Conservation (phyloP, 2,329 filamentous ascomycete genomes). For the Berkeleyomyces basicola region DNA sequence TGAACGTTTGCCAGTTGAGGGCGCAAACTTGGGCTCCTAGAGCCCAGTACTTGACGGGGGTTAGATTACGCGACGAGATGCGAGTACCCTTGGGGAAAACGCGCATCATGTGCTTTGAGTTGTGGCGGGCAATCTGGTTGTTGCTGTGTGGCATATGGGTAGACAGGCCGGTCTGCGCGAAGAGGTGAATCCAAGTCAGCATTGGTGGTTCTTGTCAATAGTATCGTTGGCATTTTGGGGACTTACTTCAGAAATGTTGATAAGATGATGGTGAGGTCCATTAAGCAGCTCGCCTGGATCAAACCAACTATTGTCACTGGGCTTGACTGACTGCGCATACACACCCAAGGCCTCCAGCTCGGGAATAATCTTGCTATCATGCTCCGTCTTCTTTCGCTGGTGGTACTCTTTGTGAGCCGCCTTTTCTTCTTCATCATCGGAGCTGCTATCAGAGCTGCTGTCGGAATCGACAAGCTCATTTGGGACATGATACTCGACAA, state of each 20-base stretch:
- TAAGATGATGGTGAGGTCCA: conserved; percentile 46
- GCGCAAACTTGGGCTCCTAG: conserved; percentile 53
- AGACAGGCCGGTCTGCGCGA: not conserved
- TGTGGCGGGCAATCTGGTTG: conserved; percentile 39
- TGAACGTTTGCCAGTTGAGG: conserved; percentile 54
- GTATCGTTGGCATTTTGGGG: not conserved
- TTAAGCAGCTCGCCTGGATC: conserved; percentile 32
- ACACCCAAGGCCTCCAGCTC: conserved; percentile 50
- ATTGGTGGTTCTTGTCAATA: not conserved
- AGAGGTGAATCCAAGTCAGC: not conserved
- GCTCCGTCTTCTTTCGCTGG: conserved; percentile 32
- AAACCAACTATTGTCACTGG: conserved; percentile 48
- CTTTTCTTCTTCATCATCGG: conserved; percentile 28
- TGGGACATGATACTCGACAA: conserved; percentile 49
- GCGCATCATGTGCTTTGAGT: conserved; percentile 50
- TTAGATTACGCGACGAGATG: conserved; percentile 48
- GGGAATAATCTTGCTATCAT: conserved; percentile 38
- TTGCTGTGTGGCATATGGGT: conserved; percentile 22
- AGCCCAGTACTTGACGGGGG: conserved; percentile 47
- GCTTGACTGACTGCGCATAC: conserved; percentile 55
- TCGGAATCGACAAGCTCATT: conserved; percentile 29
- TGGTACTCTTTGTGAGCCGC: conserved; percentile 36
- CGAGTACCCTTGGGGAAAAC: conserved; percentile 54
- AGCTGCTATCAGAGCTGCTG: conserved; percentile 23
- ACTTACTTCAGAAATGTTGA: conserved; percentile 45